Evolutionary conservation across 108 stramenopile species (phyloP), one percentile per base, ranked within the genome.

Genomic region (Craspedostauros australis): DNA sequence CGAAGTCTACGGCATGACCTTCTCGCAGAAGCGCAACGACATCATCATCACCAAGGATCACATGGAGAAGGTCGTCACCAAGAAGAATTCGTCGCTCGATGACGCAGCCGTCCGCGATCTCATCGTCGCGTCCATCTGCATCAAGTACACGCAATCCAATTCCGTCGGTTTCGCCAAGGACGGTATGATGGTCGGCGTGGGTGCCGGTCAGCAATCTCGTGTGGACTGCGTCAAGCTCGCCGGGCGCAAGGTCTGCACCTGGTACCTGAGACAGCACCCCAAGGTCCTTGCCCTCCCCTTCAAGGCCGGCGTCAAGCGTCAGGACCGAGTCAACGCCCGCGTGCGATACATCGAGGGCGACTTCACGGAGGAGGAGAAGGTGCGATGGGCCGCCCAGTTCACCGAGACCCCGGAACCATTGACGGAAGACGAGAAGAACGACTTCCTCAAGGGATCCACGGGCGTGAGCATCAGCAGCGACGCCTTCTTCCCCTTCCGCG

Each of bases 141-240:
- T 95, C 79, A 99, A 99, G 80, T 99, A 99, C 82, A 99, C 99
- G 9, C 99, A 99, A 75, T 70, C 65, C 56, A 99, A 99, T 71
- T 85, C 82, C 3, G 96, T 99, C 5, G 97, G 95, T 3, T 99
- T 95, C 62, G 93, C 95, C 59, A 87, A 82, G 67, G 76, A 88
- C 54, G 99, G 99, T 27, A 96, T 96, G 93, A 96, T 99, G 96
- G 91, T 99, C 18, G 99, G 99, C 19, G 95, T 99, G n/a, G 99
- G 99, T 24, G 99, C 99, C 23, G 99, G 99, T 16, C 99, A 99
- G 70, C 99, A 99, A 79, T 87, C 84, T 57, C 92, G 99, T 34
- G 99, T 99, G 1, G 99, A 99, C 66, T 99, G 99, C 62, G 97
- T 98, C 50, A 98, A 99, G 65, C 76, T 99, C 25, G 99, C 99